phyloP scores from a whole-genome alignment of 257 asterid genomes.

The Jacaranda copaia region DNA sequence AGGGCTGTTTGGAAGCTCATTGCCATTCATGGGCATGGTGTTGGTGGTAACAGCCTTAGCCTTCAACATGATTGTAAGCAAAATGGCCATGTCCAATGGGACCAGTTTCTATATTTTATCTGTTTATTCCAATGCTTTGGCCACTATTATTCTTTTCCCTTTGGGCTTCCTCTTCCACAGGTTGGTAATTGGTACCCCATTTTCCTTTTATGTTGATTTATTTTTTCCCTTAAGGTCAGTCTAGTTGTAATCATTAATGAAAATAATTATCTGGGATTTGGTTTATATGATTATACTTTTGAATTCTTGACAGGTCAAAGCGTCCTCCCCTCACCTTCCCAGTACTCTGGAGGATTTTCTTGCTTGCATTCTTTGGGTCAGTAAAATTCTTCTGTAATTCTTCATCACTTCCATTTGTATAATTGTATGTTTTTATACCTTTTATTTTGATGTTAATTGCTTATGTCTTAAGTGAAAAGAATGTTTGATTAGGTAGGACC shows the following conservation, averaged over 20 bases:
- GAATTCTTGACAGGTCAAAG: conserved; percentile 47
- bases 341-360: conserved; percentile 53
- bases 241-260: not conserved
- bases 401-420: not conserved
- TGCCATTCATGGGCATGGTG: conserved; percentile 57
- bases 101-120: conserved; percentile 57
- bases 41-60: conserved; percentile 53
- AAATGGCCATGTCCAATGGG: conserved; percentile 63
- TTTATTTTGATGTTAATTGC: not conserved
- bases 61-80: conserved; percentile 52
- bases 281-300: not conserved
- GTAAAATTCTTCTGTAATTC: not conserved
- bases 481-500: conserved; percentile 11
- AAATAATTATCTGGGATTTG: conserved; percentile 21
- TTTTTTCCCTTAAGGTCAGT: not conserved
- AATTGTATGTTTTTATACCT: not conserved
- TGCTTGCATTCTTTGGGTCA: conserved; percentile 52
- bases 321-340: conserved; percentile 56
- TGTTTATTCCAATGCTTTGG: conserved; percentile 53
- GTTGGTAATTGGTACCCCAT: conserved; percentile 3
- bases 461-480: not conserved
- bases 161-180: conserved; percentile 53
- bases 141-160: conserved; percentile 59
- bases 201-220: not conserved
- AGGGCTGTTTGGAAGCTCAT: conserved; percentile 42